Evolutionary conservation across 2,329 filamentous ascomycete species (phyloP).

Genomic region (Leptographium radiaticola): DNA sequence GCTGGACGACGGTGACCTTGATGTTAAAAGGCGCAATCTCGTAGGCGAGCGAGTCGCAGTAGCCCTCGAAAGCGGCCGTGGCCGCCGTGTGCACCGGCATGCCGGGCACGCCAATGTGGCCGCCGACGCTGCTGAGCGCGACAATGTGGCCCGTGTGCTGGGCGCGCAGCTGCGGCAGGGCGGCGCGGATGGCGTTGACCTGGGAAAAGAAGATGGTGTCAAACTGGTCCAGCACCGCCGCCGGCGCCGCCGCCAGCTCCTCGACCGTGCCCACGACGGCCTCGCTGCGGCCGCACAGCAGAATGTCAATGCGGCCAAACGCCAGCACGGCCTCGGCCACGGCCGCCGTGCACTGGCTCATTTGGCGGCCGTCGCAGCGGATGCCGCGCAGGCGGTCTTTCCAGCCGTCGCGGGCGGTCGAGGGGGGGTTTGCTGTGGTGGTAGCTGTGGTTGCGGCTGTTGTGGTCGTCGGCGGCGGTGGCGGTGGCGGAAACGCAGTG

Average conservation of each 20-base stretch:
- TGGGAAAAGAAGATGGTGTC: constrained; percentile 92
- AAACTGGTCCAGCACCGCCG: constrained; percentile 79
- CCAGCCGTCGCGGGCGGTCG: constrained; percentile 60
- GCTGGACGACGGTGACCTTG: constrained; percentile 90
- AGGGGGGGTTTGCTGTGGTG: constrained; percentile 8
- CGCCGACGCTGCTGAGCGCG: constrained; percentile 77
- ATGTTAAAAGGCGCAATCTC: constrained; percentile 96
- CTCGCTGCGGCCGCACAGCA: constrained; percentile 83
- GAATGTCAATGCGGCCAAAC: constrained; percentile 79
- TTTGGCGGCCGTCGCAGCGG: constrained; percentile 46
- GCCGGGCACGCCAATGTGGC: constrained; percentile 84
- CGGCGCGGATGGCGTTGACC: constrained; percentile 88
- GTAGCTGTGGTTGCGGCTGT: constrained; percentile 18
- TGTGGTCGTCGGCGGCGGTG: too few relatives aligned
- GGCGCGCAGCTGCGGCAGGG: constrained; percentile 64
- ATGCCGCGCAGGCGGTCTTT: constrained; percentile 60
- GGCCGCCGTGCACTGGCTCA: constrained; percentile 68
- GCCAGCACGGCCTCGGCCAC: constrained; percentile 73
- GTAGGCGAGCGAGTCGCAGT: constrained; percentile 89
- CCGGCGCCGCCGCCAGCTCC: constrained; percentile 61
- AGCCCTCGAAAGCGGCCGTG: constrained; percentile 90
- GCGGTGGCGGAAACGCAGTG: too few relatives aligned
- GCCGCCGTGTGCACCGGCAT: constrained; percentile 84
- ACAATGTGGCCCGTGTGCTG: constrained; percentile 84
- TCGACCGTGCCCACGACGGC: constrained; percentile 84